These are phyloP conservation scores for Aphanomyces astaci DNA, from an alignment of 352 stramenopile species.

Conservation along the genomic window DNA sequence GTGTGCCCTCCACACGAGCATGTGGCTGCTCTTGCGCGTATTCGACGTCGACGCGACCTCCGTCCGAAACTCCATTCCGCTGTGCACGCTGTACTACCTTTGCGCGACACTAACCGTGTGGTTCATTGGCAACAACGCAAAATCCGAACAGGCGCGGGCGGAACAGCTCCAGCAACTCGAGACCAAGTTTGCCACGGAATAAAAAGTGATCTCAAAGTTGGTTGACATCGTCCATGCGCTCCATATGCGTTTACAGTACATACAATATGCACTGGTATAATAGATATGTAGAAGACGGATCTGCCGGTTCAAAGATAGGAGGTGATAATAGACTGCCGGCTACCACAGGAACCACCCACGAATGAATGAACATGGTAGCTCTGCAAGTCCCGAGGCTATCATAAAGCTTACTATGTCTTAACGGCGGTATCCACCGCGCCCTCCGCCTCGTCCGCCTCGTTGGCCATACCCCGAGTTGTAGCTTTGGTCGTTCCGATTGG, in stretches of 20 bases:
- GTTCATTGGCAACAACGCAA: slow-evolving; percentile 46
- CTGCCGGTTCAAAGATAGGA: too few species aligned
- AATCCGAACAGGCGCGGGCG: slow-evolving; percentile 39
- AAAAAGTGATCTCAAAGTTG: background rate
- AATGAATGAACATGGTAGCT: too few species aligned
- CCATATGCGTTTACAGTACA: too few species aligned
- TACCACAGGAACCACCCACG: too few species aligned
- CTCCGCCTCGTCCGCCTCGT: background rate
- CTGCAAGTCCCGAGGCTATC: too few species aligned
- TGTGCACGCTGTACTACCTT: slow-evolving; percentile 38
- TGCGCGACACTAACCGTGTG: slow-evolving; percentile 26
- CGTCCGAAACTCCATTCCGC: slow-evolving; percentile 16
- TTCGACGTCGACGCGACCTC: slow-evolving; percentile 2
- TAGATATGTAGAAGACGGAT: too few species aligned
- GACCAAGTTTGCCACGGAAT: slow-evolving; percentile 21
- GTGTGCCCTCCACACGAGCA: slow-evolving; percentile 31
- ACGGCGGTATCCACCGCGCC: background rate
- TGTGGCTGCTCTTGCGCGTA: slow-evolving; percentile 31
- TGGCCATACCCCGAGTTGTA: background rate
- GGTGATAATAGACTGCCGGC: too few species aligned
- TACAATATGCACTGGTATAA: too few species aligned
- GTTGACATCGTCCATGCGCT: background rate
- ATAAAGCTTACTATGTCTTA: too few species aligned
- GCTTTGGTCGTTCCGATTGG: too few species aligned
- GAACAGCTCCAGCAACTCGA: slow-evolving; percentile 53